Evolutionary conservation across 768 basidiomycete species (phyloP), one percentile per base, ranked within the genome.

Genomic region (Leccinum broughii): DNA sequence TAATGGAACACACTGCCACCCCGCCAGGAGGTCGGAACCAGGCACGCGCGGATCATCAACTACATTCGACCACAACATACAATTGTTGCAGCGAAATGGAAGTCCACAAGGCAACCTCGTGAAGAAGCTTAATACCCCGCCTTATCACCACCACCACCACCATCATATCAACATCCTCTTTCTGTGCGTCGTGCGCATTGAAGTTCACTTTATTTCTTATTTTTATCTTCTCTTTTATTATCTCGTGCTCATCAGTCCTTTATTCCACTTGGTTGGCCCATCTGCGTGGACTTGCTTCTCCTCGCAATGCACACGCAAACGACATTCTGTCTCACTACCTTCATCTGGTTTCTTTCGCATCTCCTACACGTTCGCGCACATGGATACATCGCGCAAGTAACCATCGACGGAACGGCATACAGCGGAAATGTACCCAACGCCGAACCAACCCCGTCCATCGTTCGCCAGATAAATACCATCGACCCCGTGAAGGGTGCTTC

Each of bases 401-500:
- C 67, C 44, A 77, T 84, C 28, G 80, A 81, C 51, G 81, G 82
- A 48, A 75, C 71, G 53, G 55, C 59, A 8, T 83, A 82, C 69
- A 34, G 62, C 50, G 82, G 81, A 57, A 79, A 81, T 61, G 64
- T 71, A 6, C 80, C 80, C 54, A 28, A 26, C 4, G 26, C 26
- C 26, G 26, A 75, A 55, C 69, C 73, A 62, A 65, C 63, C 53
- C 72, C 78, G 8, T 74, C 76, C 53, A 78, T 81, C 24, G 76
- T 85, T 46, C 81, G 83, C 22, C 76, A 77, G 54, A 75, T 85
- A 54, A 68, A 75, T 57, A 69, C 68, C 62, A 77, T 78, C 60
- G 61, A 70, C 0, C 83, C 84, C 2, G 80, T 83, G 60, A 83
- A 89, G 71, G 85, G 85, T 41, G 81, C 86, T 20, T 73, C 57